phyloP scores from a whole-genome alignment of 768 basidiomycete genomes.

The Lactifluus subvellereus region DNA sequence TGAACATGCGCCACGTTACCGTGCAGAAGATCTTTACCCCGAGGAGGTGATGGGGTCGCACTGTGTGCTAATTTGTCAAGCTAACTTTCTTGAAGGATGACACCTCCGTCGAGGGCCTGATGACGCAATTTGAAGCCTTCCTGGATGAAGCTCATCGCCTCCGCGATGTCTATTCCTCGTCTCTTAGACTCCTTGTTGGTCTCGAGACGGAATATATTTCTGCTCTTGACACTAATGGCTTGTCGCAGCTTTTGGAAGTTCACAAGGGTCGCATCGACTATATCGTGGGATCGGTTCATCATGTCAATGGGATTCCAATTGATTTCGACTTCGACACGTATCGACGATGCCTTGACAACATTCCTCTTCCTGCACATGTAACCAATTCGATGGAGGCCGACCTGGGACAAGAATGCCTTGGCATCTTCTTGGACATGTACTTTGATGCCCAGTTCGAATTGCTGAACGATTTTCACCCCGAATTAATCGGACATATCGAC shows the following conservation, averaged over 20 bases:
- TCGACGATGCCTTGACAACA: conserved; percentile 48
- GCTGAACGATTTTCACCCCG: conserved; percentile 66
- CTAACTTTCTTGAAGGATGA: conserved; percentile 42
- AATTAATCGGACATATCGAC: conserved; percentile 91
- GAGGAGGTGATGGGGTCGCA: conserved; percentile 67
- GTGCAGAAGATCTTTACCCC: conserved; percentile 78
- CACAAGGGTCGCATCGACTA: conserved; percentile 64
- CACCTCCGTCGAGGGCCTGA: conserved; percentile 46
- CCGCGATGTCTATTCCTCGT: conserved; percentile 51
- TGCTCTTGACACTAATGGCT: conserved; percentile 49
- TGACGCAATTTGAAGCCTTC: conserved; percentile 64
- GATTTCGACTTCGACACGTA: conserved; percentile 83
- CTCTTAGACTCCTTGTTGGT: conserved; percentile 77
- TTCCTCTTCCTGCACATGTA: conserved; percentile 27
- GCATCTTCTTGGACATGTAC: conserved; percentile 56
- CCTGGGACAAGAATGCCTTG: conserved; percentile 33
- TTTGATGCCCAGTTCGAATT: conserved; percentile 82
- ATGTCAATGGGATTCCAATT: conserved; percentile 82
- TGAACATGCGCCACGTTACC: conserved; percentile 91
- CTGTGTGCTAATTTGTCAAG: neutral
- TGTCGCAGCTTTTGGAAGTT: conserved; percentile 47
- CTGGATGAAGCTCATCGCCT: conserved; percentile 75
- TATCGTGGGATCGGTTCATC: conserved; percentile 90
- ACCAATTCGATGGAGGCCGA: conserved; percentile 29
- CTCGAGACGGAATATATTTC: conserved; percentile 92